Evolutionary conservation across 495 filamentous ascomycete genomes (phyloP), one percentile per base, ranked within the genome.

Genomic region (Aspergillus haitiensis): DNA sequence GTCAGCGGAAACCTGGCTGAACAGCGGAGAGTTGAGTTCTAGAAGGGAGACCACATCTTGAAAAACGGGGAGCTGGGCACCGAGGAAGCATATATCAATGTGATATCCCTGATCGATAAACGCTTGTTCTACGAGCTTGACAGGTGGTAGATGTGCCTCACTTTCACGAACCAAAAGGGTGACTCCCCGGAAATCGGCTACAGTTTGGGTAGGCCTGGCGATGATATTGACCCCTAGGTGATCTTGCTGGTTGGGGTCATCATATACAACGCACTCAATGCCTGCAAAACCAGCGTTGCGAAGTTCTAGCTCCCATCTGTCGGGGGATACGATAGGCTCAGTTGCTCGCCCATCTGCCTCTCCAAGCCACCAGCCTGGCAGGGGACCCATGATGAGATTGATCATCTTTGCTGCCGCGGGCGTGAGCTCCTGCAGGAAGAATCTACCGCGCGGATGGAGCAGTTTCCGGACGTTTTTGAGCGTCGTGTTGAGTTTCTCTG

Each of bases 391-490:
- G 12, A 53, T 53, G 2, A 53, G 51, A 53, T 53, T 53, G 13
- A 53, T 53, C 51, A 53, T 53, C 34, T 53, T 53, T n/a, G 51
- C 34, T 1, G 51, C 51, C 12, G 51, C 33, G 12, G 51, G 51
- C 5, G 33, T 42, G 7, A 72, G 18, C 15, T 75, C 73, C 8
- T 65, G 50, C 1, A 76, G 62, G 11, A 74, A 39, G 6, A 76
- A 52, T 4, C 62, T 16, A 6, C 72, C 73, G 9, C 40, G 32
- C 6, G 72, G 67, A 7, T 47, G 52, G 0, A 76, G 63, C 0
- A 76, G 62, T n/a, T 68, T 50, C 42, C 75, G 72, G 0, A 74
- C 60, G 60, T 84, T 78, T 0, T 15, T 47, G 6, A 86, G 40
- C 0, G 74, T 82, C n/a, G 68, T 52, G 3, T 68, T 57, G 0